Evolutionary conservation across 495 filamentous ascomycete species (phyloP).

Genomic region (Xylaria acuta): DNA sequence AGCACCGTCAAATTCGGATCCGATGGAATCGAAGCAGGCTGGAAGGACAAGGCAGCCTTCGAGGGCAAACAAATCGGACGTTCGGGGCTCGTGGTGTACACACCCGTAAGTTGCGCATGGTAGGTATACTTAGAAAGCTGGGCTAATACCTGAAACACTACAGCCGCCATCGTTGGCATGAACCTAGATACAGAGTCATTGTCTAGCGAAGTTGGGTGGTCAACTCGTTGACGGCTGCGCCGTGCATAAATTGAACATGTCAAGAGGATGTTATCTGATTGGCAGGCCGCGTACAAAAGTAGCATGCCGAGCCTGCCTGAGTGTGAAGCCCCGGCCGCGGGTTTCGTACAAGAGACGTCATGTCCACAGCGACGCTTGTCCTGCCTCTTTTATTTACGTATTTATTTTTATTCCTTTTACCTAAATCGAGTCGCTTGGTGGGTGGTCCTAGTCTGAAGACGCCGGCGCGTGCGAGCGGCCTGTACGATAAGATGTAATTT

Average conservation of each 20-base stretch:
- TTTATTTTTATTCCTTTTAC: conserved; percentile 8
- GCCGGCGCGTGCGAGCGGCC: not conserved
- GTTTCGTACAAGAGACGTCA: conserved; percentile 12
- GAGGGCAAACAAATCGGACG: not conserved
- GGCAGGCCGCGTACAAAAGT: not conserved
- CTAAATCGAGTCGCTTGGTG: not conserved
- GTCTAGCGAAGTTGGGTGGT: not conserved
- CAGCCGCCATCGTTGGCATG: not conserved
- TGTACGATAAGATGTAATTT: conserved; percentile 4
- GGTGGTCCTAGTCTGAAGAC: conserved; percentile 13
- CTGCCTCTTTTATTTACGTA: conserved; percentile 6
- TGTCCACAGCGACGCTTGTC: conserved; percentile 1
- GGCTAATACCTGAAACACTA: conserved; percentile 2
- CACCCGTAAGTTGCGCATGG: not conserved
- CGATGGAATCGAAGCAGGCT: not conserved
- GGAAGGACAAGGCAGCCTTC: not conserved
- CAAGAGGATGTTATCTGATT: conserved; percentile 6
- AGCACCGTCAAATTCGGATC: not conserved
- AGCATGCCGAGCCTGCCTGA: not conserved
- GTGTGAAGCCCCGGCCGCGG: not conserved
- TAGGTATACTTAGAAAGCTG: not conserved
- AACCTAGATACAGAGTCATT: not conserved
- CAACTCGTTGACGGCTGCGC: conserved; percentile 3
- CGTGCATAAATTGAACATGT: not conserved
- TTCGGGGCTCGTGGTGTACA: not conserved